These are phyloP conservation scores for Chimonanthus praecox DNA, from an alignment of 164 flowering plant genomes.

Conservation along the genomic window DNA sequence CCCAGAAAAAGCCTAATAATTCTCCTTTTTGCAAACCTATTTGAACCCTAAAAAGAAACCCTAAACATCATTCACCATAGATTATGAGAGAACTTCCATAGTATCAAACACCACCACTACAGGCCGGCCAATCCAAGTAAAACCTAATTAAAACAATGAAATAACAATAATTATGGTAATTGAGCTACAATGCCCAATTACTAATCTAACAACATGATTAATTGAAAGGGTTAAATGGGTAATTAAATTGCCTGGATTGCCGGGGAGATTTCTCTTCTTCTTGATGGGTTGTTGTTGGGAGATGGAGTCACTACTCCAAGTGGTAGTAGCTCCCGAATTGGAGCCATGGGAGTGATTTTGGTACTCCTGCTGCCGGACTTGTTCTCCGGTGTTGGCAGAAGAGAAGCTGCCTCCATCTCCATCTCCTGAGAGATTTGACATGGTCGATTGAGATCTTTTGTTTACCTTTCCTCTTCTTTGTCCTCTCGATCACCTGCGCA, in stretches of 20 bases:
- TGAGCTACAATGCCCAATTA: not conserved
- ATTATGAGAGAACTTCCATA: not conserved
- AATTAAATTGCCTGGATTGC: slow-evolving; percentile 67
- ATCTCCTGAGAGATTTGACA: slow-evolving; percentile 54
- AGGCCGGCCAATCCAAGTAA: not conserved
- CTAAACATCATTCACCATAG: not conserved
- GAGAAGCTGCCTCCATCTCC: slow-evolving; percentile 70
- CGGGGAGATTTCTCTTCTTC: slow-evolving; percentile 81
- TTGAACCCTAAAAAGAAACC: not conserved
- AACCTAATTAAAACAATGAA: not conserved
- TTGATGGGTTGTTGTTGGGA: slow-evolving; percentile 31
- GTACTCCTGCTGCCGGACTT: slow-evolving; percentile 27
- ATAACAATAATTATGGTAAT: not conserved
- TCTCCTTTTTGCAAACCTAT: not conserved
- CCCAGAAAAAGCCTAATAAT: not conserved
- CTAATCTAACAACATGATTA: not conserved
- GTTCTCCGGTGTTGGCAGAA: slow-evolving; percentile 48
- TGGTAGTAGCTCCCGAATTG: slow-evolving; percentile 13
- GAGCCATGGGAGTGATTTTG: slow-evolving; percentile 28
- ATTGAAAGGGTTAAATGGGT: not conserved
- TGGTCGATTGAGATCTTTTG: slow-evolving; percentile 9
- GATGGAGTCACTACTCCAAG: slow-evolving; percentile 39
- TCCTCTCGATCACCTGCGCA: not conserved
- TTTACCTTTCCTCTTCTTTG: slow-evolving; percentile 1
- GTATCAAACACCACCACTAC: not conserved